Conservation (phyloP, 148 eudicot genomes). For the Simmondsia chinensis region DNA sequence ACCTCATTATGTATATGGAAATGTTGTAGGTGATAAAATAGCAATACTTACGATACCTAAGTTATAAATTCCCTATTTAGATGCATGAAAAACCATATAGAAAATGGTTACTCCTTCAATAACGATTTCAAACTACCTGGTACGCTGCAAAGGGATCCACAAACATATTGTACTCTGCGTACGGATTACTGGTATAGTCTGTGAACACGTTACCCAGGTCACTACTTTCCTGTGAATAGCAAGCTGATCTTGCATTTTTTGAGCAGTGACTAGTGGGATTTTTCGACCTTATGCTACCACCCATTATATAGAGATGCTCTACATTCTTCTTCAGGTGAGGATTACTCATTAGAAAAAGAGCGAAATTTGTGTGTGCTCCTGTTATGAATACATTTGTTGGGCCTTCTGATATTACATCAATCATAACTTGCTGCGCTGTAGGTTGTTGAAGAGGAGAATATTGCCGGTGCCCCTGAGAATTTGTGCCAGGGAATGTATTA, state of each 20-base stretch:
- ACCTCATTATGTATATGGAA: too few relatives aligned
- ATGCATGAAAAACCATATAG: too few relatives aligned
- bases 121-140: too few relatives aligned
- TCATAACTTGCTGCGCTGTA: slow-evolving; percentile 75
- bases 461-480: slow-evolving; percentile 64
- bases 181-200: slow-evolving; percentile 63
- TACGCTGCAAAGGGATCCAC: slow-evolving; percentile 93
- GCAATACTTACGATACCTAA: too few relatives aligned
- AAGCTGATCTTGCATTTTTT: slow-evolving; percentile 25
- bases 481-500: too few relatives aligned
- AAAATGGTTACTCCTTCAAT: too few relatives aligned
- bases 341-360: slow-evolving; percentile 64
- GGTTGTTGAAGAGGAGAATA: slow-evolving; percentile 63
- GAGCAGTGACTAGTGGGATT: slow-evolving; percentile 80
- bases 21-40: too few relatives aligned
- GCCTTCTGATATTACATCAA: slow-evolving; percentile 56
- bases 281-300: slow-evolving; percentile 65
- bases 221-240: slow-evolving; percentile 53
- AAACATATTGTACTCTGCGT: slow-evolving; percentile 81
- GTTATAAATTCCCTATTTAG: too few relatives aligned
- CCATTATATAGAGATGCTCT: slow-evolving; percentile 71
- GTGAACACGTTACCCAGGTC: slow-evolving; percentile 67
- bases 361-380: slow-evolving; percentile 80
- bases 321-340: slow-evolving; percentile 77
- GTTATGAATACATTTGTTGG: slow-evolving; percentile 56